phyloP scores from a whole-genome alignment of 2,329 filamentous ascomycete genomes.

The Leptographium lundbergii region DNA sequence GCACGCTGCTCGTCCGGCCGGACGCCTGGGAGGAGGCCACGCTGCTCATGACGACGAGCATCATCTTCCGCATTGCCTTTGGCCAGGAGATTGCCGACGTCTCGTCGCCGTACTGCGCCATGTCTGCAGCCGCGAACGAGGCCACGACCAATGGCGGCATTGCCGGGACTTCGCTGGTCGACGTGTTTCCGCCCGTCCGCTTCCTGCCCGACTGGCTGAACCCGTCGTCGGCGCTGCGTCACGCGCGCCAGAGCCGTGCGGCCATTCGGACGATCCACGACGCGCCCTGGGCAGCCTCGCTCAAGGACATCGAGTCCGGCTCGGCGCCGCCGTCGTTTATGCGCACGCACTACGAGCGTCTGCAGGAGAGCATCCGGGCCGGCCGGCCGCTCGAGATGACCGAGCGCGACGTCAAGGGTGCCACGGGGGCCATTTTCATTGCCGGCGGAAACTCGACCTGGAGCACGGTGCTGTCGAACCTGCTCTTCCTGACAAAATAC shows the following conservation, averaged over 20 bases:
- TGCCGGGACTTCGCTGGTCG: constrained; percentile 27
- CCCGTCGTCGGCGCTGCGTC: constrained; percentile 6
- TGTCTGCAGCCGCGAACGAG: constrained; percentile 16
- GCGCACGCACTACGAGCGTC: no score
- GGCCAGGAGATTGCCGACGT: constrained; percentile 25
- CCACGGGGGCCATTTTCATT: constrained; percentile 33
- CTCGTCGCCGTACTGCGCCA: constrained; percentile 26
- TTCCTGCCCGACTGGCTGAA: constrained; percentile 22
- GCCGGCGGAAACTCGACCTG: constrained; percentile 34
- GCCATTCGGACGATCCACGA: constrained; percentile 29
- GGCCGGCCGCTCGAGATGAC: constrained; percentile 18
- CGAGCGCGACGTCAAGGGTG: constrained; percentile 34
- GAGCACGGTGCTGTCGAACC: constrained; percentile 26
- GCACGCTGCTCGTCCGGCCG: constrained; percentile 19
- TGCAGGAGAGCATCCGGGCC: no score
- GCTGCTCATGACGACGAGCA: constrained; percentile 25
- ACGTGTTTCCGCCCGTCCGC: constrained; percentile 32
- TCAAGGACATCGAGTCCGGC: constrained; percentile 8
- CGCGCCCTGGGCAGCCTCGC: constrained; percentile 23
- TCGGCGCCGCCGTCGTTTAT: no score
- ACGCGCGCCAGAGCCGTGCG: constrained; percentile 17
- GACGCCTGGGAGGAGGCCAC: constrained; percentile 23
- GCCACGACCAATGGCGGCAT: constrained; percentile 18
- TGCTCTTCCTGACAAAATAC: constrained; percentile 28
- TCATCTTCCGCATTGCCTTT: constrained; percentile 31